Evolutionary conservation across 352 stramenopile species (phyloP).

Genomic region (Thalassiosira exigua): DNA sequence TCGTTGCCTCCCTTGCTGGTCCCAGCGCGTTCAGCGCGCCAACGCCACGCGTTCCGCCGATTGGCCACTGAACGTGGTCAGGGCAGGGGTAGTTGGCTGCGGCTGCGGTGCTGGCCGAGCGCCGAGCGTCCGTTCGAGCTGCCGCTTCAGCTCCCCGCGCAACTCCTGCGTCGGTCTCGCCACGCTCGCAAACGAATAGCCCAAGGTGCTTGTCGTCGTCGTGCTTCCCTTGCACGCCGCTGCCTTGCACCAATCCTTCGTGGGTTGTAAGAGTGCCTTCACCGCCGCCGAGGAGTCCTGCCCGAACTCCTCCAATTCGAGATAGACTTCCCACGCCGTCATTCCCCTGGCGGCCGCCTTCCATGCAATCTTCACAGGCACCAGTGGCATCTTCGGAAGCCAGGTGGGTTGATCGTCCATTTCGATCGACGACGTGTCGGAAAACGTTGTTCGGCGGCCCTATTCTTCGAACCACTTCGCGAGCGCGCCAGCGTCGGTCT

Average conservation of each 20-base stretch:
- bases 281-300: not conserved
- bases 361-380: not conserved
- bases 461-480: no score
- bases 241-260: not conserved
- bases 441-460: no score
- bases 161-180: not conserved
- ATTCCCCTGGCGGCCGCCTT: no score
- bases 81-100: no score
- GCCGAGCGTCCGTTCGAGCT: not conserved
- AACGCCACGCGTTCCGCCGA: no score
- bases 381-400: not conserved
- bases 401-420: no score
- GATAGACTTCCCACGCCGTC: not conserved
- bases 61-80: no score
- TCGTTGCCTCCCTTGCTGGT: no score
- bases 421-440: no score
- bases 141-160: not conserved
- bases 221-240: not conserved
- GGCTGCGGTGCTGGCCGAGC: not conserved
- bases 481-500: no score
- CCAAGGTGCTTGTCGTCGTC: not conserved
- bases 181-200: not conserved
- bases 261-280: not conserved
- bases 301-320: not conserved
- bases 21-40: no score